A percentile compares a stretch with the other conserved stretches of the same genome.
Conservation (phyloP, 306 rosid species). For the Trifolium fragiferum region DNA sequence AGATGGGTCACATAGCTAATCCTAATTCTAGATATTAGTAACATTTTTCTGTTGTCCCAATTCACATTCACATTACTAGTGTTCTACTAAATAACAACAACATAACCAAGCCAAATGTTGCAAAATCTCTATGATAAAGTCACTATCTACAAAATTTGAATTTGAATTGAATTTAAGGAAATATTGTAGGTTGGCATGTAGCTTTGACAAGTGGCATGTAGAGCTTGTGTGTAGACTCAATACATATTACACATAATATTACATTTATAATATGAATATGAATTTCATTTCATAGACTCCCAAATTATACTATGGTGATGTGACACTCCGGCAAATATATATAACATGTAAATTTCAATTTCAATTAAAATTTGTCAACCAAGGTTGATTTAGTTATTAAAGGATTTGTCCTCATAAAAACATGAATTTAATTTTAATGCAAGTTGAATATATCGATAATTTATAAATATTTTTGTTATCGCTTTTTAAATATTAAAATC, state of each 20-base stretch:
- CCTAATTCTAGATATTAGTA: not conserved
- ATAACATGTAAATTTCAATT: not conserved
- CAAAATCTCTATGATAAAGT: conserved; percentile 6
- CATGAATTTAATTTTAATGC: too few species aligned
- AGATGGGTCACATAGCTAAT: conserved; percentile 22
- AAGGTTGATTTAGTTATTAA: too few species aligned
- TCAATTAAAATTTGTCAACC: too few species aligned
- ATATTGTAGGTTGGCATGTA: conserved; percentile 18
- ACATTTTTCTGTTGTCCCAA: not conserved
- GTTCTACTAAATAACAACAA: conserved; percentile 27
- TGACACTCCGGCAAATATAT: conserved; percentile 36
- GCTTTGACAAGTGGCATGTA: conserved; percentile 24
- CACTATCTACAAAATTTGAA: conserved; percentile 42
- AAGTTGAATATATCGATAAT: too few species aligned
- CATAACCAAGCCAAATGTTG: conserved; percentile 17
- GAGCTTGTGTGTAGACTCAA: conserved; percentile 19
- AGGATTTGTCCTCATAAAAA: too few species aligned
- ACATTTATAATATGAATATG: not conserved
- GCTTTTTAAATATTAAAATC: too few species aligned
- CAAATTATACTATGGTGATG: not conserved
- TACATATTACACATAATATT: not conserved
- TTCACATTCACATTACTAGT: not conserved
- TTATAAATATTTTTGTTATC: too few species aligned
- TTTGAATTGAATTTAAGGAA: conserved; percentile 33
- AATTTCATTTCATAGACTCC: not conserved